Evolutionary conservation across 805 yeast species (phyloP), one percentile per base, ranked within the genome.

Genomic region (Cyberlindnera bimundalis): DNA sequence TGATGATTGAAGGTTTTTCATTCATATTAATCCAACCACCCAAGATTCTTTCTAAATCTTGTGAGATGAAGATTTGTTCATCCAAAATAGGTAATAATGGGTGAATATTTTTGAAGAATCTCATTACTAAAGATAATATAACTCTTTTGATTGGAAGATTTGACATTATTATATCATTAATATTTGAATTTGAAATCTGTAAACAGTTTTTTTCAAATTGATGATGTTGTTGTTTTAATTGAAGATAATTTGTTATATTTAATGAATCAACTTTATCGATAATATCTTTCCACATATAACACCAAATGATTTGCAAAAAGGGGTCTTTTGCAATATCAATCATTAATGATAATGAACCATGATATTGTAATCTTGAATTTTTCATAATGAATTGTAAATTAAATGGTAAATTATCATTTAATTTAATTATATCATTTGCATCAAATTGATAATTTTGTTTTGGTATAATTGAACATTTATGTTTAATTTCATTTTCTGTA

Each of bases 291-390:
- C 56, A 55, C 28, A 56, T 33, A 35, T 45, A 36, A 13, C 45
- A 12, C 79, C 61, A 66, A 14, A 67, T 40, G 3, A 64, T 56
- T 12, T 51, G 48, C 43, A 66, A 28, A 49, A 59, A 60, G 32
- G 58, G 61, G 55, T 79, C 84, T 43, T 66, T 73, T 37, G 67
- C 65, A 37, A 77, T 54, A 17, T 70, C 40, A 0, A 79, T 56
- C 2, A 71, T 46, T 71, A 78, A 71, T 0, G 79, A 56, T 29
- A 75, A 62, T 0, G 81, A 76, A 1, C 82, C 84, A 55, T 66
- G 70, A 48, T 68, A 67, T 45, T 66, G 64, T 18, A 70, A 57
- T 32, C 76, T 55, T 3, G 68, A 59, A 37, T 64, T 68, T 14
- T 64, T 64, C 14, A 65, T 44, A 33, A 67, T 57, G 38, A 73